These are phyloP conservation scores for Magnolia officinalis DNA, from an alignment of 164 flowering plant genomes.

Conservation along the genomic window DNA sequence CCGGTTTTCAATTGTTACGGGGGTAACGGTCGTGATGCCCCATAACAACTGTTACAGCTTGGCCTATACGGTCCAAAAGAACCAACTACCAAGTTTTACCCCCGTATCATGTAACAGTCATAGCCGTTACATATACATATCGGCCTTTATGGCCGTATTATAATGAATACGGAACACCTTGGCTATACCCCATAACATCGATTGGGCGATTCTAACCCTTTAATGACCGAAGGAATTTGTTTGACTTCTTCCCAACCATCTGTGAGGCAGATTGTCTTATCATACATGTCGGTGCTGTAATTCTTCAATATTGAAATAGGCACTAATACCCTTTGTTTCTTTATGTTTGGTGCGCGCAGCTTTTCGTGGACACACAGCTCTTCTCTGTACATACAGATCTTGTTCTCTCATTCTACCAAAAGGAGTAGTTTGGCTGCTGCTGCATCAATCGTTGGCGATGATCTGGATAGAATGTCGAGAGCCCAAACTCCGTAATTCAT, in stretches of 20 bases:
- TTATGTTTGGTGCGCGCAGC: conserved; percentile 40
- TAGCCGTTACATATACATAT: too few relatives aligned
- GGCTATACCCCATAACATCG: too few relatives aligned
- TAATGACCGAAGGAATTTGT: neutral
- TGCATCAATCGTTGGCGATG: neutral
- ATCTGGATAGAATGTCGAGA: neutral
- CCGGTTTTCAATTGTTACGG: too few relatives aligned
- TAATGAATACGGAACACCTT: too few relatives aligned
- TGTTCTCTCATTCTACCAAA: conserved; percentile 87
- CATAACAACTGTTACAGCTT: too few relatives aligned
- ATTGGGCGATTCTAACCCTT: neutral
- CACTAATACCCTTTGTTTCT: conserved; percentile 3
- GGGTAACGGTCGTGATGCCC: too few relatives aligned
- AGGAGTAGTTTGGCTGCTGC: conserved; percentile 41
- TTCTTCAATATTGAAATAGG: neutral
- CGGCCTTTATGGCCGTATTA: too few relatives aligned
- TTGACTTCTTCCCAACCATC: neutral
- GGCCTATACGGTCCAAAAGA: too few relatives aligned
- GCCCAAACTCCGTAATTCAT: neutral
- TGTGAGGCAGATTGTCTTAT: neutral
- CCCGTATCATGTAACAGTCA: too few relatives aligned
- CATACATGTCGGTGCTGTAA: neutral
- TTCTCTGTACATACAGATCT: conserved; percentile 99
- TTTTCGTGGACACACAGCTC: conserved; percentile 90
- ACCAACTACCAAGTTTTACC: too few relatives aligned